Base-by-base conservation (phyloP, 768 basidiomycete genomes). In the Hirschioporus abietinus region DNA sequence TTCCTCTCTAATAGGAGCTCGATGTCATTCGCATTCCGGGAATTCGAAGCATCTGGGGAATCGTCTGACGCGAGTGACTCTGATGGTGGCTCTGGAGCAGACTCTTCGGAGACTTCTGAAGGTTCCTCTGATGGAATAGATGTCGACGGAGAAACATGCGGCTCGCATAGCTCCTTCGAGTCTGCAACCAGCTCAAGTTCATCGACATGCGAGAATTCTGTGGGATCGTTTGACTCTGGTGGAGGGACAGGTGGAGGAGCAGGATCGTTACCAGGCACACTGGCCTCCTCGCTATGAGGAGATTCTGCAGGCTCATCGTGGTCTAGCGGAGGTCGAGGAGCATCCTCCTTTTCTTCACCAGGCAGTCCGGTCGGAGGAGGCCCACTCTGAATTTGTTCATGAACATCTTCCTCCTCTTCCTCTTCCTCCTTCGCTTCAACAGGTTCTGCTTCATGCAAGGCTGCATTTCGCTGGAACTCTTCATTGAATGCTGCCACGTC, bases 401-500 rank as follows among this genome's bases (percentile, higher is more conserved):
- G 25, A 61, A 25, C 60, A 15, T 61, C 60, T 30, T 30, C 30
- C 42, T 52, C 42, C 3, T 52, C 42, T 3, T 52, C 42, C 12
- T 52, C 42, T 15, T 52, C 42, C 20, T 52, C 42, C 42, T 52
- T 52, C 20, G 42, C 20, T 3, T 15, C 42, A 10, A 15, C 12
- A 3, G 42, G 6, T 3, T 52, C 42, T 15, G 12, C 15, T 20
- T 52, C 42, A 10, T 52, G 42, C 20, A 15, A 52, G 6, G 42
- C 42, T 5, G 42, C 42, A 15, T 6, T 15, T 20, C 42, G 42
- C 12, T 34, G 24, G 12, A 81, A 66, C 65, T 83, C 82, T 62
- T 82, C 82, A 10, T 73, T 74, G 62, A 80, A 67, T 63, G 63
- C 77, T 52, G 70, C 77, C 0, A 72, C 78, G 67, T 84, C 82